A percentile compares a stretch with the other conserved stretches of the same genome.
These are phyloP conservation scores for Penicillium sp. DNA, from an alignment of 2,329 filamentous ascomycete species.

Conservation along the genomic window DNA sequence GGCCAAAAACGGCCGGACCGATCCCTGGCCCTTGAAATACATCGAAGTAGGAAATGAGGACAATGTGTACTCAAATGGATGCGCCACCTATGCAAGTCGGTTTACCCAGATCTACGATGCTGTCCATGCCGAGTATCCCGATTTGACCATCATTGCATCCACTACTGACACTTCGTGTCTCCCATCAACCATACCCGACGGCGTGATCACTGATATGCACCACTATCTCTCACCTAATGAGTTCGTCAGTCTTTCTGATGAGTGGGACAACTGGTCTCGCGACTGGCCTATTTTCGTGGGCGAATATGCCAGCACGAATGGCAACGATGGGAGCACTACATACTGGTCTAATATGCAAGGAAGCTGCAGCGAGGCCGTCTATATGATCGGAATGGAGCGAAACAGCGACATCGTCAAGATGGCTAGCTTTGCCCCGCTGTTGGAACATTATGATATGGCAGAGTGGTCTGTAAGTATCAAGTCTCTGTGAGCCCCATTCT, in stretches of 20 bases:
- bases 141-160: slow-evolving; percentile 56
- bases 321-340: slow-evolving; percentile 2
- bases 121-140: slow-evolving; percentile 53
- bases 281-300: slow-evolving; percentile 28
- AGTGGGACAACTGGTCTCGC: slow-evolving; percentile 53
- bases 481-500: background rate
- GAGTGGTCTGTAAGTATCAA: slow-evolving; percentile 26
- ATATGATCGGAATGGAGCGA: slow-evolving; percentile 51
- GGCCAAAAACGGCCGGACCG: slow-evolving; percentile 56
- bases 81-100: slow-evolving; percentile 50
- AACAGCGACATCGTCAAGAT: slow-evolving; percentile 35
- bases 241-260: slow-evolving; percentile 50
- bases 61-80: slow-evolving; percentile 52
- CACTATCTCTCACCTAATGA: slow-evolving; percentile 51
- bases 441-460: slow-evolving; percentile 31
- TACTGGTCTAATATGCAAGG: slow-evolving; percentile 37
- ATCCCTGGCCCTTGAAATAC: slow-evolving; percentile 58
- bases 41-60: slow-evolving; percentile 68
- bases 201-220: slow-evolving; percentile 50
- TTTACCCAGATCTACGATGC: slow-evolving; percentile 59
- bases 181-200: slow-evolving; percentile 27
- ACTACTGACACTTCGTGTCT: slow-evolving; percentile 25
- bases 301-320: slow-evolving; percentile 22
- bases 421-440: slow-evolving; percentile 29
- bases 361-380: slow-evolving; percentile 64